Evolutionary conservation across 495 filamentous ascomycete genomes (phyloP), one percentile per base, ranked within the genome.

Genomic region (Diplogelasinospora grovesii): DNA sequence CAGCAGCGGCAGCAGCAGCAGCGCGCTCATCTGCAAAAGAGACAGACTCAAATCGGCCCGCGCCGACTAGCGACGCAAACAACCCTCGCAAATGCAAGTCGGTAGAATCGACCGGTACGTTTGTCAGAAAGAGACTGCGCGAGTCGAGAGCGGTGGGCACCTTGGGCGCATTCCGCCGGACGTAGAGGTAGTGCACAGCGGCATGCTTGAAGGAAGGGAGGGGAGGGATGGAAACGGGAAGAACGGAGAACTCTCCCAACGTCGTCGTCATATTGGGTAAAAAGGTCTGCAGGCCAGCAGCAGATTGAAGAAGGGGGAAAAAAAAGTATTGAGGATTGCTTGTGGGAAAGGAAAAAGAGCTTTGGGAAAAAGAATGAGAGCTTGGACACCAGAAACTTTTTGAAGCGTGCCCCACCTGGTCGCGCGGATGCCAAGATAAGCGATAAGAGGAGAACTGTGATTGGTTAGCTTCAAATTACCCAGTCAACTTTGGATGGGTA

Each of bases 61-160:
- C 77, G 22, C 85, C 80, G 19, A 92, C 69, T 28, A 86, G 71
- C 0, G 67, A 66, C 0, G 75, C 64, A 49, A 95, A 87, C 0
- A 98, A 64, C 40, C 75, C 68, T 25, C 86, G 81, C 13, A 97
- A 63, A 52, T 92, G 86, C 1, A 63, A 52, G 34, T 84, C 78
- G 24, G 85, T 94, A 40, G 84, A 79, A 60, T 96, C 90, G 49
- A 88, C 68, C 23, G 92, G 93, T 5, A 90, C 56, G 56, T 98
- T 97, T 45, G 88, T 81, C 16, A 89, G 53, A 65, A 95, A 98
- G 18, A 98, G 73, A 32, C 82, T 84, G 43, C 87, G 80, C 16
- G 74, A 56, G 52, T 89, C 79, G 52, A 83, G 72, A 13, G 77
- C 67, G 8, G 83, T 82, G 11, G 86, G 80, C 18, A 89, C 72